Percentiles rank a stretch among this genome's conserved stretches.
These are phyloP conservation scores for Diplodia intermedia DNA, from an alignment of 2,329 filamentous ascomycete genomes.

Conservation along the genomic window DNA sequence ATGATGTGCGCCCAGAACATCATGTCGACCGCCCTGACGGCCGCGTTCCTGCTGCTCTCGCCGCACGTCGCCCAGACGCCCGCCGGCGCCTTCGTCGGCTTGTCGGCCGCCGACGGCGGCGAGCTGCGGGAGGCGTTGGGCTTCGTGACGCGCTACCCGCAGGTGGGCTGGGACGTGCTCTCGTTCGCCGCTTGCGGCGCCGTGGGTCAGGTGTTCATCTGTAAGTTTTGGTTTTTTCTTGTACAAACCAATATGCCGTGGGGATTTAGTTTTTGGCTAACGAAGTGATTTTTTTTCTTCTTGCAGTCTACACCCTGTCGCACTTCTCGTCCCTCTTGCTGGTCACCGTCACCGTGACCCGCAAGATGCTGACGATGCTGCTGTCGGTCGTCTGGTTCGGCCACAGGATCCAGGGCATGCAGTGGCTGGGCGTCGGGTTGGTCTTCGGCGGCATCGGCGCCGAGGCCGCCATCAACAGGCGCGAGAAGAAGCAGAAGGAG, in stretches of 20 bases:
- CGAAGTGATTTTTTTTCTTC: background rate
- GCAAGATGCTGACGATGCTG: constrained; percentile 99
- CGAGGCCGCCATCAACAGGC: constrained; percentile 79
- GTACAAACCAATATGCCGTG: no score
- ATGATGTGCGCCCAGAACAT: constrained; percentile 99
- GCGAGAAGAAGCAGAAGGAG: constrained; percentile 84
- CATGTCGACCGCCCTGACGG: constrained; percentile 80
- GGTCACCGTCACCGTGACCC: constrained; percentile 94
- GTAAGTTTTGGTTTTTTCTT: constrained; percentile 40
- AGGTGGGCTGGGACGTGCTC: constrained; percentile 85
- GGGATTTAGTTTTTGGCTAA: background rate
- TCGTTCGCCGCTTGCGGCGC: constrained; percentile 91
- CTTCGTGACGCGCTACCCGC: constrained; percentile 81
- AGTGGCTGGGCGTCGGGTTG: constrained; percentile 89
- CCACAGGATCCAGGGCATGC: constrained; percentile 82
- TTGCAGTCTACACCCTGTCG: constrained; percentile 78
- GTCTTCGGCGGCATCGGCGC: constrained; percentile 96
- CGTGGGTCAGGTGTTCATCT: constrained; percentile 95
- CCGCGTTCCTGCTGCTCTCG: constrained; percentile 75
- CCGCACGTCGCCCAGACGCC: constrained; percentile 77
- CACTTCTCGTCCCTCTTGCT: constrained; percentile 91
- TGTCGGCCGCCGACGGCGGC: constrained; percentile 58
- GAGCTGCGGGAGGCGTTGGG: constrained; percentile 80
- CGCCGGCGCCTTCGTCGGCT: constrained; percentile 51
- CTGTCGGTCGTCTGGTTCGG: constrained; percentile 94